Percentiles rank a stretch among this genome's conserved stretches.
These are phyloP conservation scores for Eucalyptus caleyi DNA, from an alignment of 345 rosid species.

Conservation along the genomic window DNA sequence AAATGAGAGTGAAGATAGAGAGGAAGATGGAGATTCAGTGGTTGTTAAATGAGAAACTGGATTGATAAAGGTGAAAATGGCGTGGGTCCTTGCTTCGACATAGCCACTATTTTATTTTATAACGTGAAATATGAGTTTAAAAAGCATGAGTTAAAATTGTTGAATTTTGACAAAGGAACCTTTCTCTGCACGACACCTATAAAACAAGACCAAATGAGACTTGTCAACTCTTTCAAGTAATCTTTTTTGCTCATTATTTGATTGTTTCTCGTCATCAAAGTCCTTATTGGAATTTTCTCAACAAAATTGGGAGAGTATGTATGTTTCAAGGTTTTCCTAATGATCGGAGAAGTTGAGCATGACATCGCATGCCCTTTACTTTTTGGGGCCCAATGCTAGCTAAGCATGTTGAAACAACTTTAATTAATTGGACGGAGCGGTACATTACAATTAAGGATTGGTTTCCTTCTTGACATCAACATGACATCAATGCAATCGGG, in stretches of 20 bases:
- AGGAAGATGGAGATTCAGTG: no score
- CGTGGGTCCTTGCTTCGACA: background rate
- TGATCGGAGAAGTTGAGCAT: no score
- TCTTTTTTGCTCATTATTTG: background rate
- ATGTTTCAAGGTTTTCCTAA: no score
- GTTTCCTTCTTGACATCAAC: background rate
- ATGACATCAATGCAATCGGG: background rate
- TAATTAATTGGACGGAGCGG: background rate
- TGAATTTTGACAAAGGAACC: background rate
- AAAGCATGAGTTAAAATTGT: background rate
- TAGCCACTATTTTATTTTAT: background rate
- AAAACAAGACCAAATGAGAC: background rate
- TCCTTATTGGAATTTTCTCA: no score
- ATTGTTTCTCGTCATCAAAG: no score
- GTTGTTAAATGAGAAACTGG: no score
- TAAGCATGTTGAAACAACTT: background rate
- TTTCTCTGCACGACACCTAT: background rate
- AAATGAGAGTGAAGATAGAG: no score
- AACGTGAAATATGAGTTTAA: background rate
- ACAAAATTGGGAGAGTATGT: no score
- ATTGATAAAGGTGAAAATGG: no score
- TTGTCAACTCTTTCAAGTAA: background rate
- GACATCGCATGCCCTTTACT: background rate
- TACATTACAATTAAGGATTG: background rate
- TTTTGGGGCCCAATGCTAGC: background rate